Evolutionary conservation across 306 rosid genomes (phyloP).

Genomic region (Cucurbita moschata): DNA sequence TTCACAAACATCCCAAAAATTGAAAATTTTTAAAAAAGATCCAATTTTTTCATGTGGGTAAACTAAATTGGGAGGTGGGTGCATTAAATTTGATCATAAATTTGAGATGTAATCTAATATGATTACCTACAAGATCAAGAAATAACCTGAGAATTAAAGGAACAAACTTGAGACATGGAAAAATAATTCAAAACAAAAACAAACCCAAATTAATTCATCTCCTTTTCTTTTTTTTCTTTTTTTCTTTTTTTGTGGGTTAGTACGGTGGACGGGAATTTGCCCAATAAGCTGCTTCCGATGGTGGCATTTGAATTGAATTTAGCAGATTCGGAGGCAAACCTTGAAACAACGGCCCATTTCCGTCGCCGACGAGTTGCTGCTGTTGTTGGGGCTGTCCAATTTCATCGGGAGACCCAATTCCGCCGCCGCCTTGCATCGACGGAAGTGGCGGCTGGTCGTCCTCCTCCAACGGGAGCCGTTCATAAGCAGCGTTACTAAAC

Average conservation of each 20-base stretch:
- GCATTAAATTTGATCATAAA: background rate
- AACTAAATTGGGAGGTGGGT: background rate
- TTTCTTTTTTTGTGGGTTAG: conserved; percentile 10
- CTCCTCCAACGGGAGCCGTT: conserved; percentile 85
- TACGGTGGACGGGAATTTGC: conserved; percentile 64
- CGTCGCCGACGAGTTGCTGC: conserved; percentile 40
- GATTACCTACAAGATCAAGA: background rate
- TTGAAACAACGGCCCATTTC: conserved; percentile 52
- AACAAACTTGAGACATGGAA: background rate
- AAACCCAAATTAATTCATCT: background rate
- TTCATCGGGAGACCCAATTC: conserved; percentile 49
- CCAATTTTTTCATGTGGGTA: background rate
- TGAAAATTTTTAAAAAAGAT: background rate
- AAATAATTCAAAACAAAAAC: background rate
- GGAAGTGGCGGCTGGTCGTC: conserved; percentile 34
- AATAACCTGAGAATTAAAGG: background rate
- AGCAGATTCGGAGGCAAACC: conserved; percentile 68
- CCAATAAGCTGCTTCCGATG: conserved; percentile 59
- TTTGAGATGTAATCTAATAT: conserved; percentile 1
- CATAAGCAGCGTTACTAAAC: conserved; percentile 93
- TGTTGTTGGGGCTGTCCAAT: conserved; percentile 18
- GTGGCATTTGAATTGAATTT: conserved; percentile 80
- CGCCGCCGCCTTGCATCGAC: conserved; percentile 33
- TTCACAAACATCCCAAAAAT: background rate
- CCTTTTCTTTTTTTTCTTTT: background rate